These are phyloP conservation scores for Buddleja alternifolia DNA, from an alignment of 257 asterid genomes.

Conservation along the genomic window DNA sequence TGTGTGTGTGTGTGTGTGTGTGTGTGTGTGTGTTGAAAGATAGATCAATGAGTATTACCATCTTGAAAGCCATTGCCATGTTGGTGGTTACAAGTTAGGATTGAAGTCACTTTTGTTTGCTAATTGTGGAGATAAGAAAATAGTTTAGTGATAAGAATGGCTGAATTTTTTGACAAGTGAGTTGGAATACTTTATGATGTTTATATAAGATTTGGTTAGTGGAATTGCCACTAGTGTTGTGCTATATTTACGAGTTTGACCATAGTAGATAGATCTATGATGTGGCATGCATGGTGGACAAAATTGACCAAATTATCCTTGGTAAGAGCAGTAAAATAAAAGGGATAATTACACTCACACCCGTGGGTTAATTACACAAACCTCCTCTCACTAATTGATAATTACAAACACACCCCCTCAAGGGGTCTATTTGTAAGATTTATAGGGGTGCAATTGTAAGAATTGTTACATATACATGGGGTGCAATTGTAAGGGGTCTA, in stretches of 20 bases:
- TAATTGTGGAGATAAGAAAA: slow-evolving; percentile 27
- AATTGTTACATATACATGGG: too few species aligned
- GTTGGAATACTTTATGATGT: not conserved
- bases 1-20: not conserved
- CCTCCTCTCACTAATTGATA: too few species aligned
- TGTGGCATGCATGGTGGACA: slow-evolving; percentile 2
- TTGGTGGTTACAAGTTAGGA: slow-evolving; percentile 23
- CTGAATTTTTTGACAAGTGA: slow-evolving; percentile 29
- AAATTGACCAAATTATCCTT: slow-evolving; percentile 33
- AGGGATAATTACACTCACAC: too few species aligned
- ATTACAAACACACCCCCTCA: too few species aligned
- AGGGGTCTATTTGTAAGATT: too few species aligned
- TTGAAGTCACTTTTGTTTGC: slow-evolving; percentile 15
- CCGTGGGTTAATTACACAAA: too few species aligned
- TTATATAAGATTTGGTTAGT: slow-evolving; percentile 40
- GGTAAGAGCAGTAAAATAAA: too few species aligned
- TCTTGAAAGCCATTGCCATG: slow-evolving; percentile 99
- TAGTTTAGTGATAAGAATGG: slow-evolving; percentile 29
- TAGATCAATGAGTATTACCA: slow-evolving; percentile 45
- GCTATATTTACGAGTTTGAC: slow-evolving; percentile 41
- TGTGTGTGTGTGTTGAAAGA: not conserved
- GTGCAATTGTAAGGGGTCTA: too few species aligned
- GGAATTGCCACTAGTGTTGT: slow-evolving; percentile 44
- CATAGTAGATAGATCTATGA: slow-evolving; percentile 22
- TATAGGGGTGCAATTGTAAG: too few species aligned